These are phyloP conservation scores for Bruguiera sexangula DNA, from an alignment of 345 rosid species.

Conservation along the genomic window DNA sequence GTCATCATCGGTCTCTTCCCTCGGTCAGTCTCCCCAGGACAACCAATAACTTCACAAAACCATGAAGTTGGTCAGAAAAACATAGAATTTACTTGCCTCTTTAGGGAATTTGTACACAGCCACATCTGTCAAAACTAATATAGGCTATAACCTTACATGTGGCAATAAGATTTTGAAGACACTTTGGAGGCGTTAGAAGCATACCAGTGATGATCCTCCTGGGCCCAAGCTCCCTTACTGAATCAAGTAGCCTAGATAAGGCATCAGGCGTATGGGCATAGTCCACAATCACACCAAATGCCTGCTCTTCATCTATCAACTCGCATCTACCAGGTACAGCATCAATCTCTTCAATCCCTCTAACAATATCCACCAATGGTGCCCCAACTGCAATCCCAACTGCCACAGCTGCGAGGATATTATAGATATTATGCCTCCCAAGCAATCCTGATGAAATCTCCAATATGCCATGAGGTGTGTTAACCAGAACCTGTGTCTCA, in stretches of 20 bases:
- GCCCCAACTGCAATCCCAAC: constrained; percentile 96
- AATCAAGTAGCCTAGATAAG: constrained; percentile 81
- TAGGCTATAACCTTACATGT: too few relatives aligned
- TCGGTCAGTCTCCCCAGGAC: constrained; percentile 73
- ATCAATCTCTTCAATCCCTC: constrained; percentile 94
- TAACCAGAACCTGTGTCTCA: constrained; percentile 89
- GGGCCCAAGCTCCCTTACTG: constrained; percentile 79
- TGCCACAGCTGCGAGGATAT: constrained; percentile 86
- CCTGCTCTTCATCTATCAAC: constrained; percentile 90
- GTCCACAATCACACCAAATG: constrained; percentile 91
- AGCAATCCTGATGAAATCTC: constrained; percentile 92
- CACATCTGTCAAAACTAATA: background rate
- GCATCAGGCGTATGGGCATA: constrained; percentile 79
- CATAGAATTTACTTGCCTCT: background rate
- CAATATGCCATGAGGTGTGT: constrained; percentile 79
- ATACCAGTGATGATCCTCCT: constrained; percentile 86
- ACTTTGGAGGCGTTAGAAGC: constrained; percentile 13
- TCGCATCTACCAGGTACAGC: constrained; percentile 96
- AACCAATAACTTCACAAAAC: constrained; percentile 62
- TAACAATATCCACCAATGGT: constrained; percentile 87
- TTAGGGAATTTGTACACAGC: background rate
- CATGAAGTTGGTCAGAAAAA: constrained; percentile 7
- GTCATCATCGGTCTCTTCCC: constrained; percentile 87
- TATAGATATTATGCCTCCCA: constrained; percentile 79
- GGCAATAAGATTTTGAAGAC: background rate